Evolutionary conservation across 305 asterid genomes (phyloP).

Genomic region (Solanum aculeatissimum): DNA sequence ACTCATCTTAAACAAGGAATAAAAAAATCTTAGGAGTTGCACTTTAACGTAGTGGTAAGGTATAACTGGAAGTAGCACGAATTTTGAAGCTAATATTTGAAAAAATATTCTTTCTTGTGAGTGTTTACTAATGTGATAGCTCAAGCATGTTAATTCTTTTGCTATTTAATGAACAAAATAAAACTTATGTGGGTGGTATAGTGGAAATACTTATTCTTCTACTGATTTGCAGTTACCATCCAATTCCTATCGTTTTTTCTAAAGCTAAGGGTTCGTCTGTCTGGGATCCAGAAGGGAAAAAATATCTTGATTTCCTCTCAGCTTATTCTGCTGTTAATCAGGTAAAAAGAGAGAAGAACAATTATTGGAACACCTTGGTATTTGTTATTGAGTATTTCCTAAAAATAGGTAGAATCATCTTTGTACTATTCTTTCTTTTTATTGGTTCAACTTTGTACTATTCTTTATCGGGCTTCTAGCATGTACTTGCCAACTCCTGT

Average conservation of each 20-base stretch:
- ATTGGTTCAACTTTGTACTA: not conserved
- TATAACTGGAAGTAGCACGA: not conserved
- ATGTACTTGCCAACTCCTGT: not conserved
- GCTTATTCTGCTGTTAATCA: conserved; percentile 97
- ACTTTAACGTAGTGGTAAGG: not conserved
- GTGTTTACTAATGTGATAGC: not conserved
- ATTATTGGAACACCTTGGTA: not conserved
- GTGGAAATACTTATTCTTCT: not conserved
- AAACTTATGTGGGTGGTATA: not conserved
- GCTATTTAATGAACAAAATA: not conserved
- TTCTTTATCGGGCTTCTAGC: not conserved
- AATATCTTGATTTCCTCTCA: conserved; percentile 84
- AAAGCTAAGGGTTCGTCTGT: conserved; percentile 78
- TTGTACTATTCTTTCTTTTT: not conserved
- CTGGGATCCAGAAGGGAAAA: conserved; percentile 96
- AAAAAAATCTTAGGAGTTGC: not conserved
- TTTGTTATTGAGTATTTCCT: not conserved
- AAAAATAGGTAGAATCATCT: not conserved
- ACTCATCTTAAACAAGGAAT: not conserved
- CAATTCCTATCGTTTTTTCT: conserved; percentile 83
- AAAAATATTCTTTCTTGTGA: not conserved
- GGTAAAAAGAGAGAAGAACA: conserved; percentile 22
- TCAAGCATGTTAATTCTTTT: not conserved
- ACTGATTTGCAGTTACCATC: conserved; percentile 75
- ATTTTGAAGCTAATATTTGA: not conserved